A percentile compares a stretch with the other conserved stretches of the same genome.
Evolutionary conservation across 148 eudicot genomes (phyloP).

Genomic region (Camellia japonica): DNA sequence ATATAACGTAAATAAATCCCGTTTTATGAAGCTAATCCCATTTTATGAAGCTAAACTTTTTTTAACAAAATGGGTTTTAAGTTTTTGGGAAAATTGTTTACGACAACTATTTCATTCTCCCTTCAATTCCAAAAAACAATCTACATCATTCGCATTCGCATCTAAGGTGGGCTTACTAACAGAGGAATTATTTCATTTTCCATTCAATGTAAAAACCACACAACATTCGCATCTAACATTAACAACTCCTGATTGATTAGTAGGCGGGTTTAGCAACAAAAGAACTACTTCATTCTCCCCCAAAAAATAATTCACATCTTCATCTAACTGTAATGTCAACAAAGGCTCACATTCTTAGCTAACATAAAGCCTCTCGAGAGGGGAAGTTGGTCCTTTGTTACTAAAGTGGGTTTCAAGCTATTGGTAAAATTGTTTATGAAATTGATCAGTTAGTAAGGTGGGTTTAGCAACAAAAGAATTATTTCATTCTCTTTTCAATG

Average conservation of each 20-base stretch:
- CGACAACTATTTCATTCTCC: not conserved
- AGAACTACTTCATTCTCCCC: not conserved
- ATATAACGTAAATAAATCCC: no score
- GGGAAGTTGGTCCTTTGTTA: no score
- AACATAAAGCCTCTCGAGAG: no score
- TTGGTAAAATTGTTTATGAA: no score
- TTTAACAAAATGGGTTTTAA: not conserved
- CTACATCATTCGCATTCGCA: not conserved
- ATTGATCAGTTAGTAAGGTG: no score
- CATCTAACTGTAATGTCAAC: not conserved
- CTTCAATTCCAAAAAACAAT: not conserved
- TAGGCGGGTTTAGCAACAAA: no score
- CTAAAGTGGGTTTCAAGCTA: no score
- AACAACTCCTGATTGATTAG: no score
- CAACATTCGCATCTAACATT: not conserved
- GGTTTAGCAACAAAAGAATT: no score
- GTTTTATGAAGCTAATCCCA: not conserved
- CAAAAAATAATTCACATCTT: not conserved
- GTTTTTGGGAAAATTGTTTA: not conserved
- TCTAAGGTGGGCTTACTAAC: not conserved
- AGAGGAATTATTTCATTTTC: not conserved
- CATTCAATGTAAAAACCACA: not conserved
- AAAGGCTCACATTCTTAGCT: not conserved
- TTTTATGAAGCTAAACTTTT: not conserved
- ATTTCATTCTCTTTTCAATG: no score